Base-by-base conservation (phyloP, 768 basidiomycete genomes). In the Kwoniella europaea region DNA sequence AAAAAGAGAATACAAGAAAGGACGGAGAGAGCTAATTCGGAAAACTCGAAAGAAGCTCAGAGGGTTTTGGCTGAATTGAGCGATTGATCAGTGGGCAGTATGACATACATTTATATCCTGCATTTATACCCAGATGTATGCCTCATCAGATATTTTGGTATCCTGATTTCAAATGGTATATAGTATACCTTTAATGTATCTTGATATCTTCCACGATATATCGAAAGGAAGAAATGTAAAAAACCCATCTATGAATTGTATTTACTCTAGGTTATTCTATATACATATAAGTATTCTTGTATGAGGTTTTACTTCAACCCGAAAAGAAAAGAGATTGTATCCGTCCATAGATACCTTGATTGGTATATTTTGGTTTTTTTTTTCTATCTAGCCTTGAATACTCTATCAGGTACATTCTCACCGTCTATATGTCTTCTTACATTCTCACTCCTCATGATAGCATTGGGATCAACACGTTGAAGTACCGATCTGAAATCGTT, bases 381-480 rank as follows among this genome's bases (percentile, higher is more conserved):
- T 7, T 35, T 16, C 46, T 61, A 54, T 56, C 73, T 16, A 15
- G 61, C 58, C 65, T 88, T 88, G 84, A 88, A 89, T 64, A 88
- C 84, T 59, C 87, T 81, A 46, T 82, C 84, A 35, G 84, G 85
- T 71, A 84, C 86, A 42, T 70, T 62, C 71, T 85, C 86, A 62
- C 92, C 92, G 76, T 92, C 88, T 44, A 98, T 86, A 85, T 98
- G 96, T 72, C 96, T 88, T 74, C 90, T 87, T 63, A 95, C 88
- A 81, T 98, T 97, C 84, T 91, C 90, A 79, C 95, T 97, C 64
- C 91, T 88, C 86, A 96, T 91, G 65, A 91, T 84, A 54, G 91
- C 81, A 1, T 76, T 68, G 12, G 86, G 86, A 86, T 98, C 96
- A 20, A 91, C 89, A 9, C 85, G 80, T 54, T 88, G 82, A 55